These are phyloP conservation scores for Brassica rapa DNA, from an alignment of 345 rosid genomes.

Conservation along the genomic window DNA sequence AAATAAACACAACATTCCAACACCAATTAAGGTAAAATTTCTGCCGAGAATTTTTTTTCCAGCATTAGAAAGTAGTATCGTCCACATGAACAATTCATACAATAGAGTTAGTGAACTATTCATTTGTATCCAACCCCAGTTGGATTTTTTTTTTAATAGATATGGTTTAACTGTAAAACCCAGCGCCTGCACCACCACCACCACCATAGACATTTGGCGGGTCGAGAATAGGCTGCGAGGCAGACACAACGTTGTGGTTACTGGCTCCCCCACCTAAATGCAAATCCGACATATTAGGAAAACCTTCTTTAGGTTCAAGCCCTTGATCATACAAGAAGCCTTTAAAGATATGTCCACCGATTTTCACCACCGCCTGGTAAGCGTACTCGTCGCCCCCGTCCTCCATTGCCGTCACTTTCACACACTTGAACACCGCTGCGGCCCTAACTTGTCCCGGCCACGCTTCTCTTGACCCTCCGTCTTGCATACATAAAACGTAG, in stretches of 20 bases:
- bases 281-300: slow-evolving; percentile 80
- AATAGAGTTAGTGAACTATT: slow-evolving; percentile 6
- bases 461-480: slow-evolving; percentile 59
- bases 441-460: slow-evolving; percentile 85
- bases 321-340: slow-evolving; percentile 94
- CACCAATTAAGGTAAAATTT: slow-evolving; percentile 4
- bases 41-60: slow-evolving; percentile 6
- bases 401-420: slow-evolving; percentile 86
- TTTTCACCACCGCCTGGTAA: slow-evolving; percentile 86
- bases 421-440: slow-evolving; percentile 94
- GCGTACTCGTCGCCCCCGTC: slow-evolving; percentile 92
- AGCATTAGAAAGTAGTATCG: slow-evolving; percentile 7
- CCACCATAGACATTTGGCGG: slow-evolving; percentile 67
- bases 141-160: background rate
- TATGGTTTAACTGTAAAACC: slow-evolving; percentile 64
- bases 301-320: slow-evolving; percentile 63
- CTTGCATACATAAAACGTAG: slow-evolving; percentile 11
- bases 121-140: slow-evolving; percentile 26
- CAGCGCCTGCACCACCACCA: slow-evolving; percentile 53
- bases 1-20: background rate
- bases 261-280: slow-evolving; percentile 74
- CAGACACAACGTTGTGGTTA: slow-evolving; percentile 54
- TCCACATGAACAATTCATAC: slow-evolving; percentile 18
- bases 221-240: slow-evolving; percentile 61
- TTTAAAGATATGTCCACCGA: slow-evolving; percentile 88